Base-by-base conservation (phyloP, 139 green algal species). In the Zygnema circumcarinatum region DNA sequence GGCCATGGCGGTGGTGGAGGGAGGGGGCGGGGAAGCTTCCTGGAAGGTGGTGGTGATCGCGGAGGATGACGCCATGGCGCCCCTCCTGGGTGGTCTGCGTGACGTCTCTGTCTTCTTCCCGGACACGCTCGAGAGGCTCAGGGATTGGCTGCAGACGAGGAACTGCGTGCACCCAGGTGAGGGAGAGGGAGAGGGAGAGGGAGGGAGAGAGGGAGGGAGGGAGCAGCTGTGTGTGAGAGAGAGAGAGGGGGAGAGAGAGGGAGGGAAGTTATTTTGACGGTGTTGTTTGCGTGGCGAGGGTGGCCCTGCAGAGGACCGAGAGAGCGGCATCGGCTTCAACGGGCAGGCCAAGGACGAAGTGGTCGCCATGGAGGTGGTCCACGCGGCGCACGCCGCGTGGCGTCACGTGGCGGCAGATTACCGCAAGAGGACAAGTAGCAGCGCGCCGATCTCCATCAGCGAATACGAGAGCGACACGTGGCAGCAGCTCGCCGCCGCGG, bases 21-120 rank as follows among this genome's bases (percentile, higher is more conserved):
- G 1, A 38, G 36, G 76, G 16, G 38, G 76, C 32, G 38, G 1
- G 29, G 73, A 68, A 81, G 74, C 74, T 38, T 81, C 39, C 21
- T 84, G 38, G 36, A 84, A 74, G 39, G 32, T 84, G 36, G 76
- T 84, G 38, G 76, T 29, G 22, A 56, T 84, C 16, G 39, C 76
- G 0, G 47, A 47, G 32, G 74, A 81, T 38, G 74, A 81, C 47
- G 74, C 74, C 0, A 47, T 81, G 0, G 74, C 74, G 29, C 42
- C 25, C 31, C 42, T 52, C n/a, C 74, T 81, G 31, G n/a, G 47
- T 16, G 74, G 74, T 31, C 42, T 81, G 74, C 74, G 47, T 31
- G 74, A 47, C 29, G 39, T 52, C 74, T 39, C 47, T 29, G 39
- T 31, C 74, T 47, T 81, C n/a, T 52, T 81, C 0, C 39, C 74